Evolutionary conservation across 2,329 filamentous ascomycete species (phyloP).

Genomic region (Nemania abortiva): DNA sequence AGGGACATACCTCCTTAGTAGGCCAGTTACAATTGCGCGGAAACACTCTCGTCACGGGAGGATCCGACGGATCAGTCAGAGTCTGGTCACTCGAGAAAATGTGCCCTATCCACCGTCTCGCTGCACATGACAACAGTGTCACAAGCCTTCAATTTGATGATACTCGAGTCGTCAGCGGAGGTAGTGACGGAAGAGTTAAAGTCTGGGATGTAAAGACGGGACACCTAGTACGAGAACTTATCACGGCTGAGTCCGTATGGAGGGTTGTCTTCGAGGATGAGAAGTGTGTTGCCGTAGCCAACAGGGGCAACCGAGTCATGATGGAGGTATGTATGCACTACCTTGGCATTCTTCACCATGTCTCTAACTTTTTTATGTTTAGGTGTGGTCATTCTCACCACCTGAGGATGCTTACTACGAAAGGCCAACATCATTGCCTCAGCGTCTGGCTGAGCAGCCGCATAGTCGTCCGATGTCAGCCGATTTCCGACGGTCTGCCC

Average conservation of each 20-base stretch:
- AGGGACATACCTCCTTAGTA: constrained; percentile 96
- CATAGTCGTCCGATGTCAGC: constrained; percentile 65
- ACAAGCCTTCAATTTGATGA: constrained; percentile 98
- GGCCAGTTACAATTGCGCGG: constrained; percentile 96
- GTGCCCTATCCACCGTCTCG: constrained; percentile 91
- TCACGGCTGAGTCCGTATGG: constrained; percentile 95
- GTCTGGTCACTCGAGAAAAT: constrained; percentile 95
- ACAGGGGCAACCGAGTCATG: constrained; percentile 84
- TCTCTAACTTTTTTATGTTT: constrained; percentile 69
- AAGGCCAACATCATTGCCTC: constrained; percentile 62
- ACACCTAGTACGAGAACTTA: constrained; percentile 89
- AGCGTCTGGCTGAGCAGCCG: constrained; percentile 60
- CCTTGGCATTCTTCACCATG: constrained; percentile 26
- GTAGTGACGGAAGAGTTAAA: constrained; percentile 97
- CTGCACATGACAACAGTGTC: constrained; percentile 97
- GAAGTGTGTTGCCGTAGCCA: constrained; percentile 95
- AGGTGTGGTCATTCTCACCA: constrained; percentile 97
- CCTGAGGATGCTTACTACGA: constrained; percentile 76
- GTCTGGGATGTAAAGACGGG: constrained; percentile 97
- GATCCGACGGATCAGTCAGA: constrained; percentile 93
- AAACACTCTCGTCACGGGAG: constrained; percentile 94
- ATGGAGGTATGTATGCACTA: constrained; percentile 82
- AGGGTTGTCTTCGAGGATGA: constrained; percentile 98
- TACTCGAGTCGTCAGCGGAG: constrained; percentile 92
- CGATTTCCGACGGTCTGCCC: constrained; percentile 49